A percentile compares a stretch with the other conserved stretches of the same genome.
Conservation (phyloP, 2,329 filamentous ascomycete species). For the Fusarium torreyae region DNA sequence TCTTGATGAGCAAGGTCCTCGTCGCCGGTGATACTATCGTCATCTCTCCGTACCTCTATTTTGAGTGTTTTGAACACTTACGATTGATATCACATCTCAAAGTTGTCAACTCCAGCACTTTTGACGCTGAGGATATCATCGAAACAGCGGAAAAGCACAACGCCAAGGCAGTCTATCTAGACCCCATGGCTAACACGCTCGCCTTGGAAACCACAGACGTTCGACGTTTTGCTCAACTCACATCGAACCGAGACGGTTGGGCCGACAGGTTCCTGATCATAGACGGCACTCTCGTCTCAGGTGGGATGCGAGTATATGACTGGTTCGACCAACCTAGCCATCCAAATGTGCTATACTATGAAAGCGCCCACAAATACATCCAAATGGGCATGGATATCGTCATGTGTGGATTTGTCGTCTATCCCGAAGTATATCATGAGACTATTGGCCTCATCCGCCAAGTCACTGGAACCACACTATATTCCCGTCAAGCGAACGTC, state of each 20-base stretch:
- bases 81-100: constrained; percentile 22
- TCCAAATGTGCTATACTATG: constrained; percentile 27
- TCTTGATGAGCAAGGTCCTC: constrained; percentile 31
- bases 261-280: constrained; percentile 24
- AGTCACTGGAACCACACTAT: constrained; percentile 27
- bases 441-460: constrained; percentile 29
- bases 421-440: constrained; percentile 20
- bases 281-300: constrained; percentile 22
- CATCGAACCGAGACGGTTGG: constrained; percentile 17
- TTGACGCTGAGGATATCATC: constrained; percentile 31
- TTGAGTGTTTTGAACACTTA: constrained; percentile 29
- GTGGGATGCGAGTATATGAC: constrained; percentile 25
- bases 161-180: constrained; percentile 30
- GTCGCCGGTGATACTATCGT: constrained; percentile 23
- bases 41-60: constrained; percentile 32
- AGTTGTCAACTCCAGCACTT: constrained; percentile 21
- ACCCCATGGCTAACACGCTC: constrained; percentile 32
- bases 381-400: constrained; percentile 33
- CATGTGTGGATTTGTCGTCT: constrained; percentile 31
- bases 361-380: constrained; percentile 32
- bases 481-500: constrained; percentile 30
- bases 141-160: constrained; percentile 26
- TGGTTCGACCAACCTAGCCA: constrained; percentile 26
- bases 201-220: constrained; percentile 26
- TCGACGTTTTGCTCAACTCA: constrained; percentile 21